These are phyloP conservation scores for Candida anglica DNA, from an alignment of 805 yeast species.

Conservation along the genomic window DNA sequence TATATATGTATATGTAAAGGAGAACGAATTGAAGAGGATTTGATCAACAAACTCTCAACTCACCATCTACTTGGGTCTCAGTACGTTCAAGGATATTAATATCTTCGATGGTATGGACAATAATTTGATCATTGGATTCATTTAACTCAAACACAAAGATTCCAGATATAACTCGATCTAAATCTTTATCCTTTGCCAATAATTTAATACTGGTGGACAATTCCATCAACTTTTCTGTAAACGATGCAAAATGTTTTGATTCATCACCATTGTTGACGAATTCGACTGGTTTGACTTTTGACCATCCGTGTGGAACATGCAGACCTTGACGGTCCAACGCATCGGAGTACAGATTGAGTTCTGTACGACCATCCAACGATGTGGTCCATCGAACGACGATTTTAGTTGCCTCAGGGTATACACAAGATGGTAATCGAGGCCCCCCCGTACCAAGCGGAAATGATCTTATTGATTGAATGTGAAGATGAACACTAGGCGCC, in stretches of 20 bases:
- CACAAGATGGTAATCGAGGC: slow-evolving; percentile 12
- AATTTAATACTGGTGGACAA: slow-evolving; percentile 2
- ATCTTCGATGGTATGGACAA: slow-evolving; percentile 65
- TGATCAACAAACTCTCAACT: slow-evolving; percentile 24
- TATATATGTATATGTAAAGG: background rate
- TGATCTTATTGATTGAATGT: slow-evolving; percentile 41
- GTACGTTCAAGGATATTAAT: slow-evolving; percentile 52
- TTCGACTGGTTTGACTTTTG: background rate
- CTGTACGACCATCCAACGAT: slow-evolving; percentile 46
- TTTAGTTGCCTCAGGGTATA: slow-evolving; percentile 43
- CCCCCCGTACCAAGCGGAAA: slow-evolving; percentile 1
- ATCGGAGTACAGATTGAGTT: too few relatives aligned
- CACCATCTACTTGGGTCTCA: slow-evolving; percentile 21
- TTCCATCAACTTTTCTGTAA: background rate
- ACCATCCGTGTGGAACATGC: slow-evolving; percentile 1
- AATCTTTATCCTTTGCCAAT: slow-evolving; percentile 11
- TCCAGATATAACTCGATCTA: slow-evolving; percentile 48
- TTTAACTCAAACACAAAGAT: slow-evolving; percentile 64
- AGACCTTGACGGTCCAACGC: background rate
- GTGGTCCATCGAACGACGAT: slow-evolving; percentile 56
- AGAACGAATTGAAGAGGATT: background rate
- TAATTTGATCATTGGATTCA: slow-evolving; percentile 47
- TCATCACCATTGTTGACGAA: background rate
- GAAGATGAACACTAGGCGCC: slow-evolving; percentile 49
- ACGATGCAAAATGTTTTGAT: background rate